phyloP scores from a whole-genome alignment of 768 basidiomycete species.

The Fomitopsis pulvina region DNA sequence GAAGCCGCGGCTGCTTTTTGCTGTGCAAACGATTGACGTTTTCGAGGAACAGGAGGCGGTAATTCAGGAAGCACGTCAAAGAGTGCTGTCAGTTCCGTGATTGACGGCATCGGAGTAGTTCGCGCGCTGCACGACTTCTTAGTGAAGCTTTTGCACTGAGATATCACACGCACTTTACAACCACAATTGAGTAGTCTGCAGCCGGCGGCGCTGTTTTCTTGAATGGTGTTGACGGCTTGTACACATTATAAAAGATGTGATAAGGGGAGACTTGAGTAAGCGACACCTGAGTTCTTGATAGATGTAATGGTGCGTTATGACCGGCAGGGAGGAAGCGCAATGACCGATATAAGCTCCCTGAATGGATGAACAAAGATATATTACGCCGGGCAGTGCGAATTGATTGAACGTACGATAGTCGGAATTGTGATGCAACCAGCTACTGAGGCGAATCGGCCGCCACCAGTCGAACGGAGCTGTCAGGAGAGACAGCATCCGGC shows the following conservation, averaged over 20 bases:
- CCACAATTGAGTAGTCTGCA: slow-evolving; percentile 83
- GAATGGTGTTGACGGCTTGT: slow-evolving; percentile 85
- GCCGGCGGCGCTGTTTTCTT: slow-evolving; percentile 68
- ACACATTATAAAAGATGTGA: slow-evolving; percentile 81
- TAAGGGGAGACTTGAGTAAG: slow-evolving; percentile 48
- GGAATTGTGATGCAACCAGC: slow-evolving; percentile 43
- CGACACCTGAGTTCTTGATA: slow-evolving; percentile 20
- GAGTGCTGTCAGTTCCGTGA: slow-evolving; percentile 68
- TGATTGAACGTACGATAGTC: slow-evolving; percentile 47
- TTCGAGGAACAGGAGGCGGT: slow-evolving; percentile 56
- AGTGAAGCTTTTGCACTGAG: neutral
- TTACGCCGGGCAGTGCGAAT: too few relatives aligned
- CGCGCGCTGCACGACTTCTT: slow-evolving; percentile 54
- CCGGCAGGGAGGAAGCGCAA: slow-evolving; percentile 72
- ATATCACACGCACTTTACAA: slow-evolving; percentile 63
- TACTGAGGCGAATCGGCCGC: slow-evolving; percentile 46
- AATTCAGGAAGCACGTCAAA: slow-evolving; percentile 61
- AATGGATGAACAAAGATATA: neutral
- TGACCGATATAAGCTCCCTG: slow-evolving; percentile 62
- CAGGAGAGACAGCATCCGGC: slow-evolving; percentile 24
- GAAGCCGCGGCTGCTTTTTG: slow-evolving; percentile 12
- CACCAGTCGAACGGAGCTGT: slow-evolving; percentile 51
- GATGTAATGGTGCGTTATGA: slow-evolving; percentile 42
- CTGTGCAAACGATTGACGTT: slow-evolving; percentile 20
- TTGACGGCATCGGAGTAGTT: slow-evolving; percentile 73